Base-by-base conservation (phyloP, 1,139 yeast species). In the Hansenula sp. region DNA sequence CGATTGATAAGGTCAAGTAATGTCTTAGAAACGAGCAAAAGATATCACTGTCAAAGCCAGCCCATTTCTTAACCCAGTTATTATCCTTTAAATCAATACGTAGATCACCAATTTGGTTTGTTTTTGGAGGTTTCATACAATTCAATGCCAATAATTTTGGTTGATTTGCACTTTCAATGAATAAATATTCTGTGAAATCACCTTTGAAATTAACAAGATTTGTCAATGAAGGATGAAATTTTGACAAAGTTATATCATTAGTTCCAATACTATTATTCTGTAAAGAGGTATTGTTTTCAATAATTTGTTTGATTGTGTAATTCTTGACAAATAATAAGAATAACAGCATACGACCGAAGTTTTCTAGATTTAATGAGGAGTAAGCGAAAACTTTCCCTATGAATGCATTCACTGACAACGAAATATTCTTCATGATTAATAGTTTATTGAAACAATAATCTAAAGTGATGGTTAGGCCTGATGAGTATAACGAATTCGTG, bases 331-430 rank as follows among this genome's bases (percentile, higher is more conserved):
- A 80, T 39, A 87, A 65, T 18, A 82, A 60, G 50, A 82, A 82
- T 36, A 86, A 63, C 33, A 88, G 63, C 1, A 86, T 83, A 37
- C 70, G 71, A 15, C 86, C 78, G 7, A 84, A 79, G n/a, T 76
- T 71, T 0, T 84, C 83, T 2, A 85, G 59, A 50, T 74, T 68
- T 58, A 81, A 77, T 53, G 75, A 87, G 13, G 81, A 67, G 57
- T 79, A 77, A 1, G 94, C 91, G 61, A 88, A 77, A 1, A 84
- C 76, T 58, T 88, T 87, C 11, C 96, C 96, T n/a, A 83, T 71
- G 57, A 87, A 86, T 2, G 94, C 94, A 24, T 82, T 74, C 16
- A 81, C 63, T 5, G 85, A 70, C 10, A 82, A 63, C 1, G 91
- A 74, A 8, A 83, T 66, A 9, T 71, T 71, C 58, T 84, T 84